Percentiles rank a stretch among this genome's conserved stretches.
Conservation (phyloP, 345 rosid genomes). For the Gossypium bickii region DNA sequence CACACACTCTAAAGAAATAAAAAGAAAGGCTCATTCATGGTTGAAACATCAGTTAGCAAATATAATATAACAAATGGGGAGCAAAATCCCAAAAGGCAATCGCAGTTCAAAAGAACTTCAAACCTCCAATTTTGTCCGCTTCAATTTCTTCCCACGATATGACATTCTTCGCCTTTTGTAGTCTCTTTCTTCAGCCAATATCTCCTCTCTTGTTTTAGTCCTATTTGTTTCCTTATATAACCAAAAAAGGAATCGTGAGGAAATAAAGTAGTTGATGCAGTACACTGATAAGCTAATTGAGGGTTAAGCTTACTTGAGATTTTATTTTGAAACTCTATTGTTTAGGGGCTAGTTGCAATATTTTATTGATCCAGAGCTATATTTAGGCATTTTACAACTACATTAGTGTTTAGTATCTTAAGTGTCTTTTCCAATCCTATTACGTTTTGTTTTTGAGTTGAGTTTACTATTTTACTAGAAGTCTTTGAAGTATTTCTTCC, state of each 20-base stretch:
- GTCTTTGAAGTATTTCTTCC: background rate
- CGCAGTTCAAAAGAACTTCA: constrained; percentile 9
- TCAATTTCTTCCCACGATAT: constrained; percentile 90
- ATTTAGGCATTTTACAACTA: background rate
- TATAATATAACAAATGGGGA: background rate
- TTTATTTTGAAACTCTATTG: background rate
- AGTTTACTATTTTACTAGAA: background rate
- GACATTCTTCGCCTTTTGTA: constrained; percentile 94
- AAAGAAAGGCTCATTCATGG: background rate
- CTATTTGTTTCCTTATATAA: constrained; percentile 47
- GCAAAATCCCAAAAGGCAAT: background rate
- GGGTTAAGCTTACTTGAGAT: background rate
- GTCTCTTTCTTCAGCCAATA: constrained; percentile 97
- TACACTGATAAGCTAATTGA: background rate
- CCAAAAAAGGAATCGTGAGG: constrained; percentile 3
- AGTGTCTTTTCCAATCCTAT: background rate
- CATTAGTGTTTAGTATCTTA: background rate
- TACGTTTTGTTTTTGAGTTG: background rate
- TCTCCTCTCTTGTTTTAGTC: constrained; percentile 75
- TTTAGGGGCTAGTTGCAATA: background rate
- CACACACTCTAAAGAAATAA: background rate
- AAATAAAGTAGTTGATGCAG: background rate
- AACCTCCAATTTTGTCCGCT: constrained; percentile 73
- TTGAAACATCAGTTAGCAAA: background rate
- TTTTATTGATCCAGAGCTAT: background rate